Conservation (phyloP, 1,139 yeast species). For the Blastobotrys capitulatus region DNA sequence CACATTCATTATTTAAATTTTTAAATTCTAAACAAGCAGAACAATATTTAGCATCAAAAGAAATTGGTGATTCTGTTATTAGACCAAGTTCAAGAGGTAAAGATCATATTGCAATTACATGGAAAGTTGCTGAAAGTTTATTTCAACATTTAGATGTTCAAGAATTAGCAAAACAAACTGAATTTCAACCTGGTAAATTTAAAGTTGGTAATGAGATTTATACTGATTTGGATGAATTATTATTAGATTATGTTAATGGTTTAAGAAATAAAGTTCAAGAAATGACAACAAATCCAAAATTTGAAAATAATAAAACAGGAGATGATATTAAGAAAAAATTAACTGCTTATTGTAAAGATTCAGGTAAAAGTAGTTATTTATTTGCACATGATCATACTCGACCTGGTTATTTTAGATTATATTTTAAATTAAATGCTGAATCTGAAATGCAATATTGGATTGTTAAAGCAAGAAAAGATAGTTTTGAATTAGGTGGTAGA, state of each 20-base stretch:
- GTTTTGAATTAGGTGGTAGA: slow-evolving; percentile 72
- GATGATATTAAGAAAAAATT: slow-evolving; percentile 59
- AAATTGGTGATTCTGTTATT: slow-evolving; percentile 88
- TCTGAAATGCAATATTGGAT: slow-evolving; percentile 83
- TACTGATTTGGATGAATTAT: slow-evolving; percentile 87
- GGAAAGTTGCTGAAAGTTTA: slow-evolving; percentile 90
- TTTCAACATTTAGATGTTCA: slow-evolving; percentile 88
- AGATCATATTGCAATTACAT: slow-evolving; percentile 84
- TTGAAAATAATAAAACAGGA: slow-evolving; percentile 55
- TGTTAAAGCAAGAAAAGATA: slow-evolving; percentile 82
- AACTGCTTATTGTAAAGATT: slow-evolving; percentile 85
- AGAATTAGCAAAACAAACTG: slow-evolving; percentile 63
- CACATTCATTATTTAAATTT: slow-evolving; percentile 86
- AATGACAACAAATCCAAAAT: slow-evolving; percentile 76
- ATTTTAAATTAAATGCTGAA: slow-evolving; percentile 72
- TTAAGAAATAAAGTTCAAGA: slow-evolving; percentile 80
- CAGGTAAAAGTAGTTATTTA: slow-evolving; percentile 83
- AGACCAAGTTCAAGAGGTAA: slow-evolving; percentile 91
- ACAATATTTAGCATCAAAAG: slow-evolving; percentile 80
- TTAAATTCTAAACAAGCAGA: slow-evolving; percentile 88
- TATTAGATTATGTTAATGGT: slow-evolving; percentile 82
- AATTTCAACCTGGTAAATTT: slow-evolving; percentile 45
- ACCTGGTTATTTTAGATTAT: slow-evolving; percentile 86
- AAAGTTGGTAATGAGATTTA: slow-evolving; percentile 64
- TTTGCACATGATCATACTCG: slow-evolving; percentile 86